Base-by-base conservation (phyloP, 2,329 filamentous ascomycete genomes). In the Epichloe brachyelytri region DNA sequence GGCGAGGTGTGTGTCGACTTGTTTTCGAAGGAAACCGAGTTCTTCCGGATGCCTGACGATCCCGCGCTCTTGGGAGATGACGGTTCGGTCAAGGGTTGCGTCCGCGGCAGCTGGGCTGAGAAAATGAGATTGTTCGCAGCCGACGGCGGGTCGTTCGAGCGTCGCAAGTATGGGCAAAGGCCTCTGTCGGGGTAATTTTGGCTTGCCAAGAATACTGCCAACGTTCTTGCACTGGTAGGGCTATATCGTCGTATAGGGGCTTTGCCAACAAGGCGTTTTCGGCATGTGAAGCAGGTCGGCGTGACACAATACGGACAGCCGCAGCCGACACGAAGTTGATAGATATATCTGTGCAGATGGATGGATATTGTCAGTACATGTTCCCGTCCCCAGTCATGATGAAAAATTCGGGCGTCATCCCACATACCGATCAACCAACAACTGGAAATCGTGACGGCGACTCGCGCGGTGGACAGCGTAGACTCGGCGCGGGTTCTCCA, bases 271-370 rank as follows among this genome's bases (percentile, higher is more conserved):
- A 83, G 70, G 57, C 85, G 78, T 65, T 78, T 85, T 51, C 86
- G 81, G 63, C 80, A 88, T 54, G 83, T 88, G 61, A 91, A 85
- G 69, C 89, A 95, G 14, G 87, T 91, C 14, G 87, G 69, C 1
- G 82, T 91, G 37, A 73, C 74, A 67, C 89, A 95, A 48, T 75
- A 71, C 49, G 75, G 70, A 56, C 78, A 79, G 55, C 79, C 80
- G 63, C 89, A 95, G 56, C 89, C 89, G 57, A 86, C 78, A 51
- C 88, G 80, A n/a, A 95, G 78, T 67, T 95, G 89, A 36, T 79
- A 73, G 47, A 90, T 81, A 62, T 86, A 94, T 60, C 86, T 91
- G 56, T 53, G 12, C 22, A 30, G 3, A 20, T 30, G 41, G 17
- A 17, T 22, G 17, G 11, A 34, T 10, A 3, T 34, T 8, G 37